A percentile compares a stretch with the other conserved stretches of the same genome.
phyloP scores from a whole-genome alignment of 2,329 filamentous ascomycete genomes.

The Epichloe sp. region DNA sequence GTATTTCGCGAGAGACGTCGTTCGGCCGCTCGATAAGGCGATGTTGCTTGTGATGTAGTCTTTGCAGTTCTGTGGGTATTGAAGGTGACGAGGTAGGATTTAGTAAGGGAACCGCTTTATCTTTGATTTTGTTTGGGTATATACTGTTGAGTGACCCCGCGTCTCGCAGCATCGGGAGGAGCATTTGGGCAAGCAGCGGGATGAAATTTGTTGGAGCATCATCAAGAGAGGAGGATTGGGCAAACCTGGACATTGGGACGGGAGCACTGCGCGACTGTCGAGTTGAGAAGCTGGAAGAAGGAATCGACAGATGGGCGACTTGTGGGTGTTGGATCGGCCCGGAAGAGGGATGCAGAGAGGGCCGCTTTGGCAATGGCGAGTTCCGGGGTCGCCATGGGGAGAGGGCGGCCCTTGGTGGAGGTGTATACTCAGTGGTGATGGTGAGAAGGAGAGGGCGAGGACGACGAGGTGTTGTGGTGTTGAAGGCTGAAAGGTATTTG shows the following conservation, averaged over 20 bases:
- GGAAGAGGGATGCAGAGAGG: slow-evolving; percentile 60
- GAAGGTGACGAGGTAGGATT: slow-evolving; percentile 4
- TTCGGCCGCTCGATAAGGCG: slow-evolving; percentile 51
- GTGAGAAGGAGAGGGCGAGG: neutral
- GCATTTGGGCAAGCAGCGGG: neutral
- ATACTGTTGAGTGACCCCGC: neutral
- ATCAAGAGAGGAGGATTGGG: slow-evolving; percentile 10
- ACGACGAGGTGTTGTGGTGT: neutral
- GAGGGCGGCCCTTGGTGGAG: neutral
- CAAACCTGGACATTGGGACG: slow-evolving; percentile 82
- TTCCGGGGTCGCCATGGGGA: slow-evolving; percentile 51
- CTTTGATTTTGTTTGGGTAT: neutral
- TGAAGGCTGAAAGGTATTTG: neutral
- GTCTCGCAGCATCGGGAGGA: neutral
- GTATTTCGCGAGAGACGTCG: slow-evolving; percentile 61
- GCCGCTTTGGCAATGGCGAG: slow-evolving; percentile 68
- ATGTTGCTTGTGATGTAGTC: slow-evolving; percentile 68
- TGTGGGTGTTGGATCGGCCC: slow-evolving; percentile 58
- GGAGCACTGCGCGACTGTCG: slow-evolving; percentile 58
- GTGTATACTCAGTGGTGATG: neutral
- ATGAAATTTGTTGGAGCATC: neutral
- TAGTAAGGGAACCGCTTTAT: slow-evolving; percentile 4
- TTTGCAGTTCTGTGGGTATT: slow-evolving; percentile 59
- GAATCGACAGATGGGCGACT: slow-evolving; percentile 55
- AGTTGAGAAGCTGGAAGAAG: slow-evolving; percentile 54